Evolutionary conservation across 305 asterid species (phyloP).

Genomic region (Plantago coronopus): DNA sequence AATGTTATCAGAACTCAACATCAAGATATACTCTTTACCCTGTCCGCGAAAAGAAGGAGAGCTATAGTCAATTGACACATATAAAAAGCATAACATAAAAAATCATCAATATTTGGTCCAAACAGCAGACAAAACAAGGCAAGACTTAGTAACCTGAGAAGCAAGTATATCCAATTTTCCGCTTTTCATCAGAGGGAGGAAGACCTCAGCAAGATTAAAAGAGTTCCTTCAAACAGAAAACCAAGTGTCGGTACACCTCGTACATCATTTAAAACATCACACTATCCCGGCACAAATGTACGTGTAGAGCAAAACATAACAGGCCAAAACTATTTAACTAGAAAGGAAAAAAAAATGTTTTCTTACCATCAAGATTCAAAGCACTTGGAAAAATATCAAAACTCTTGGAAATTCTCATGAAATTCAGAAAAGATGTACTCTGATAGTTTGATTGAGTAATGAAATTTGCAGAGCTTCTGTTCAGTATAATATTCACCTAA

Average conservation of each 20-base stretch:
- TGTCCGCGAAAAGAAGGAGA: constrained; percentile 28
- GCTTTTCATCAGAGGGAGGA: constrained; percentile 56
- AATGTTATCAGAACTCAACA: constrained; percentile 76
- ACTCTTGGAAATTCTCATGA: background rate
- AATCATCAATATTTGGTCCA: constrained; percentile 13
- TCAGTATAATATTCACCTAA: no score
- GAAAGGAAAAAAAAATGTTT: no score
- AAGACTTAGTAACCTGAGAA: constrained; percentile 53
- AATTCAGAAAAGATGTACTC: background rate
- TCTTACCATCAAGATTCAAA: no score
- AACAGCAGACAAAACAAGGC: constrained; percentile 14
- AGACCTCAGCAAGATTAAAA: constrained; percentile 45
- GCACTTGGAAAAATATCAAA: no score
- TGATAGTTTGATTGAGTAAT: background rate
- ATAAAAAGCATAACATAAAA: constrained; percentile 17
- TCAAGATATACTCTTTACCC: constrained; percentile 85
- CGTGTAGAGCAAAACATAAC: constrained; percentile 3
- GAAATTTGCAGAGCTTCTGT: no score
- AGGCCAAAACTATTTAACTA: background rate
- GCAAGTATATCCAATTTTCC: constrained; percentile 57
- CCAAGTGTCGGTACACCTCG: constrained; percentile 12
- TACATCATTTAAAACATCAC: constrained; percentile 10
- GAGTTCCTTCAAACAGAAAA: constrained; percentile 50
- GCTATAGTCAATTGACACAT: constrained; percentile 21
- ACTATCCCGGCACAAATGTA: constrained; percentile 7